Percentiles rank a stretch among this genome's conserved stretches.
phyloP scores from a whole-genome alignment of 768 basidiomycete species.

The Pisolithus albus region DNA sequence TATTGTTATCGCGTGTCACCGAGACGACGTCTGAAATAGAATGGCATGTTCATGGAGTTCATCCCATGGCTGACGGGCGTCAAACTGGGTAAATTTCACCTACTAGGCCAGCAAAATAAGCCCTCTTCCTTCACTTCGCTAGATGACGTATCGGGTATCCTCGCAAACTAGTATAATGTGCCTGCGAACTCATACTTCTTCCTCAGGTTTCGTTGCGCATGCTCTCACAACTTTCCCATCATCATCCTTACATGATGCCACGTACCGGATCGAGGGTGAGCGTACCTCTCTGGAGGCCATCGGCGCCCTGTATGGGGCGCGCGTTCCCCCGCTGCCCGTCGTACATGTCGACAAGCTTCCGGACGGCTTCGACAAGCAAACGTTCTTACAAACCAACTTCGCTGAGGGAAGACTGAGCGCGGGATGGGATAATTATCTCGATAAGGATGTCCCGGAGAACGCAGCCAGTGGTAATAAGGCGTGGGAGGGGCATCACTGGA shows the following conservation, averaged over 20 bases:
- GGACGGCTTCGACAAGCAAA: slow-evolving; percentile 24
- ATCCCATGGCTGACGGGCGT: slow-evolving; percentile 25
- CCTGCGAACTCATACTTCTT: not conserved
- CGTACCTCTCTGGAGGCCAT: slow-evolving; percentile 20
- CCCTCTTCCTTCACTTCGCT: slow-evolving; percentile 27
- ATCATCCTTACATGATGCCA: slow-evolving; percentile 20
- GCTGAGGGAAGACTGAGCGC: slow-evolving; percentile 27
- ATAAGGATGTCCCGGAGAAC: slow-evolving; percentile 25
- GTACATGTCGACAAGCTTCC: slow-evolving; percentile 22
- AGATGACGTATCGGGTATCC: slow-evolving; percentile 29
- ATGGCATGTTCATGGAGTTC: slow-evolving; percentile 28
- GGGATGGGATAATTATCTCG: slow-evolving; percentile 27
- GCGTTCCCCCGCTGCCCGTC: slow-evolving; percentile 14
- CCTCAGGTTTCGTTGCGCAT: slow-evolving; percentile 31
- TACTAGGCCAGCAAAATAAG: slow-evolving; percentile 27
- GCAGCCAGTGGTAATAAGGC: slow-evolving; percentile 26
- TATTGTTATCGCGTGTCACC: not conserved
- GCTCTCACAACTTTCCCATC: slow-evolving; percentile 26
- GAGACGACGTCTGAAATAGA: slow-evolving; percentile 14
- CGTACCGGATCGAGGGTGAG: slow-evolving; percentile 34
- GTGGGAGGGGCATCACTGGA: slow-evolving; percentile 31
- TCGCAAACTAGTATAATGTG: not conserved
- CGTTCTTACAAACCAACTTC: slow-evolving; percentile 24
- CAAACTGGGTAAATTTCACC: slow-evolving; percentile 24
- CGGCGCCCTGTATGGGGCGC: slow-evolving; percentile 22